Evolutionary conservation across 441 rosid species (phyloP), one percentile per base, ranked within the genome.

Genomic region (Caryocar brasiliense): DNA sequence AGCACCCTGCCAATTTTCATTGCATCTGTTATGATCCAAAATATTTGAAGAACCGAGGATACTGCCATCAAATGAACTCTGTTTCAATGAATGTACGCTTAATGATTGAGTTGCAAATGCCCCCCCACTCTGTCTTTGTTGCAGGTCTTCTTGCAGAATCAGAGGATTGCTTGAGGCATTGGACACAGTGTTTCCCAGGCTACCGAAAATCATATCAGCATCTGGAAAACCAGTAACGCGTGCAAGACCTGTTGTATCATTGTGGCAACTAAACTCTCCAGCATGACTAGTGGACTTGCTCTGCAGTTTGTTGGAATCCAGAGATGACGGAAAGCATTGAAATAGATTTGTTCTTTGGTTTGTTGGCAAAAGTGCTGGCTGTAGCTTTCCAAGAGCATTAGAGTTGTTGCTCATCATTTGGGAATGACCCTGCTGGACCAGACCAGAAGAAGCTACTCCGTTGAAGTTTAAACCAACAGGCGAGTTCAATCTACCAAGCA

Each of bases 401-500:
- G 63, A 40, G 11, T 77, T 70, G 64, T 40, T 69, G 70, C 62
- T 78, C 56, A 62, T 37, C 43, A 47, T 70, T 46, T 77, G 87
- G 41, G 72, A 47, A 53, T 64, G 75, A 50, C 70, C 70, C 21
- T 68, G 66, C 43, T 66, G 85, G 57, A 74, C 61, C 30, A 78
- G 49, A 55, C 86, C 75, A 13, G 91, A 73, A 44, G 91, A 59
- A 62, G 82, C 51, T 36, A 80, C 70, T 58, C 89, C 94, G 20
- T 65, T 77, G 30, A 73, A 51, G 46, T 72, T 75, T 59, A 86
- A 56, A 28, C 75, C 72, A 51, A 82, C 15, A 17, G 84, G 70
- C 26, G 97, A 67, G 62, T 84, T 85, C 59, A 79, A 46, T 63
- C 86, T 80, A 47, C 79, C 75, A 28, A 83, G 75, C 71, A 80